Conservation (phyloP, 306 rosid genomes). For the Elaeagnus macrophylla region DNA sequence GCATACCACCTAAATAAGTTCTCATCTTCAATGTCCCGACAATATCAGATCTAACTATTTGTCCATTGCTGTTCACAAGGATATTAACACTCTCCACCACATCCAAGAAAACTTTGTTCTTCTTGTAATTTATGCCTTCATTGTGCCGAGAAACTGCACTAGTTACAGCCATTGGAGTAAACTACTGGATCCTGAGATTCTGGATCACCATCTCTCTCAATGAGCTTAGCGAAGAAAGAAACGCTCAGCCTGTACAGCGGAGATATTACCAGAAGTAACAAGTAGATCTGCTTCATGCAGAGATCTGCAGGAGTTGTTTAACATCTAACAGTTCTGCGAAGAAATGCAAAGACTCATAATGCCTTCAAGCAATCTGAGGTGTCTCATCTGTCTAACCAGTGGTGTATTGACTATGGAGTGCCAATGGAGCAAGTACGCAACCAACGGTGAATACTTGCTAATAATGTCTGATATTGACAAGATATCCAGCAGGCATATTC, state of each 20-base stretch:
- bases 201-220: conserved; percentile 95
- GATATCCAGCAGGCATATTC: too few relatives aligned
- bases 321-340: neutral
- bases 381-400: neutral
- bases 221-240: conserved; percentile 93
- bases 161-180: conserved; percentile 94
- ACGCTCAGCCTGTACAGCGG: conserved; percentile 87
- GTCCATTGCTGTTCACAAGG: too few relatives aligned
- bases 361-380: neutral
- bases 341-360: neutral
- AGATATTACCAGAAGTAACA: conserved; percentile 90
- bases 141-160: conserved; percentile 99
- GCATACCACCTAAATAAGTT: conserved; percentile 97
- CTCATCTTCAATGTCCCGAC: too few relatives aligned
- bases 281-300: too few relatives aligned
- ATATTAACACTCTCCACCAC: too few relatives aligned
- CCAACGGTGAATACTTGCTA: too few relatives aligned
- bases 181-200: conserved; percentile 91
- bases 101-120: too few relatives aligned
- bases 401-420: neutral
- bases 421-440: neutral
- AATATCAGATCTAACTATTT: conserved; percentile 90
- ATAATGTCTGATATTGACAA: too few relatives aligned
- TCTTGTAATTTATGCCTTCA: conserved; percentile 89
- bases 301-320: conserved; percentile 17